Conservation (phyloP, 768 basidiomycete species). For the Hydnomerulius pinastri region DNA sequence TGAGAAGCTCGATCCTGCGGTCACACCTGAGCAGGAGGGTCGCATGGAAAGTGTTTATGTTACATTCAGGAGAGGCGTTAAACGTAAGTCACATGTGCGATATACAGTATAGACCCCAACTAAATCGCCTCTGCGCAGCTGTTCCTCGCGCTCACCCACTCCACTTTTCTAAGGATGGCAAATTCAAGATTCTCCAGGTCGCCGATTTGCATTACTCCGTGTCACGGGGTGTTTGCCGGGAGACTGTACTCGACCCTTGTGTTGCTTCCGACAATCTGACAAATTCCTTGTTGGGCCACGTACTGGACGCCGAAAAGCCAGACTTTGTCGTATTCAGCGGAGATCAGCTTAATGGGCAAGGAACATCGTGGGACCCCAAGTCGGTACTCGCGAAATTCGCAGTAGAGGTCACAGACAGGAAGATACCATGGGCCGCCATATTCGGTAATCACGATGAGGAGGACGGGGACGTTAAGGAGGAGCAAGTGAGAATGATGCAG, state of each 20-base stretch:
- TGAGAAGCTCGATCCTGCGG: constrained; percentile 63
- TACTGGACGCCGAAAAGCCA: constrained; percentile 81
- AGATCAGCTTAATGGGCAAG: constrained; percentile 93
- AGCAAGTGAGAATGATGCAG: constrained; percentile 73
- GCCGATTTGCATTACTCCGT: constrained; percentile 95
- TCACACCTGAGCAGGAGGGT: constrained; percentile 45
- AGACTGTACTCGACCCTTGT: constrained; percentile 57
- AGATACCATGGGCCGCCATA: constrained; percentile 88
- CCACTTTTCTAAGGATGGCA: constrained; percentile 81
- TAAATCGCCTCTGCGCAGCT: constrained; percentile 37
- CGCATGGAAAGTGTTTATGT: constrained; percentile 58
- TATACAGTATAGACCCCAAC: too few species aligned
- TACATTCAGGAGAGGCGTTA: constrained; percentile 72
- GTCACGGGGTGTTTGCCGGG: constrained; percentile 72
- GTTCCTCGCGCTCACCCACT: constrained; percentile 75
- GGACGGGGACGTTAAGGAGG: constrained; percentile 57
- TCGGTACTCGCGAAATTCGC: constrained; percentile 91
- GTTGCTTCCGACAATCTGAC: constrained; percentile 78
- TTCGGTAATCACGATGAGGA: constrained; percentile 96
- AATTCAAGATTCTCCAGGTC: constrained; percentile 87
- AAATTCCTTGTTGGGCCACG: constrained; percentile 63
- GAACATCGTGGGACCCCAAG: constrained; percentile 85
- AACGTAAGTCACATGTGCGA: too few species aligned
- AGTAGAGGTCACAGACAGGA: constrained; percentile 65
- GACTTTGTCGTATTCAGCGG: constrained; percentile 92